Evolutionary conservation across 352 stramenopile species (phyloP), one percentile per base, ranked within the genome.

Genomic region (Albugo candida): DNA sequence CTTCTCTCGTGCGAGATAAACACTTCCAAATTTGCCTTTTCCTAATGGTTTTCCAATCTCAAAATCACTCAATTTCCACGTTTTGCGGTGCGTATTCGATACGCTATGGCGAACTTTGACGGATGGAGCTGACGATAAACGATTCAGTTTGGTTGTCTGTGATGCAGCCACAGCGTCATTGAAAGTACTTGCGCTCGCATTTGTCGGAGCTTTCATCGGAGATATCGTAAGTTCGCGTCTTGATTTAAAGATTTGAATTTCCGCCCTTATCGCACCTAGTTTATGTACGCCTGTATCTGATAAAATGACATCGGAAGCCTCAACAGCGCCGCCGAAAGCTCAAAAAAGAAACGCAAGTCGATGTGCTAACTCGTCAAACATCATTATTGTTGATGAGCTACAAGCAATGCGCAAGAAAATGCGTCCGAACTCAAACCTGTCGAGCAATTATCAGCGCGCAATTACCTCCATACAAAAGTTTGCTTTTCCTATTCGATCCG

Each of bases 11-110:
- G 94, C 95, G 35, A 99, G 71, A 69, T 99, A 99, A 12, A 99
- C 96, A 49, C 92, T 94, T 41, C 95, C 95, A 61, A 99, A 99
- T 61, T 99, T 99, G 48, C 96, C 96, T 34, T 92, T 84, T 8
- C 96, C 96, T 31, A 99, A 74, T 1, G 92, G 94, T 49, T 96
- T 97, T 38, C 95, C 96, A 54, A 99, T 98, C 53, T 99, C 94
- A 83, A 99, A 99, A 66, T 99, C 96, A 51, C 81, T 83, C 18
- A 98, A 63, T 45, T 82, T 94, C 94, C 86, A 96, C 35, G 64
- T 84, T 58, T 78, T 80, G 18, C 17, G 17, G 6, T 49, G 50
- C 52, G 16, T 39, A 21, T 18, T 43, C 38, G 38, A 31, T 31
- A 31, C 24, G 8, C 24, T 31, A 31, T 31, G 24, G 8, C 24